A percentile compares a stretch with the other conserved stretches of the same genome.
Conservation (phyloP, 306 rosid genomes). For the Cucumis cinereus region DNA sequence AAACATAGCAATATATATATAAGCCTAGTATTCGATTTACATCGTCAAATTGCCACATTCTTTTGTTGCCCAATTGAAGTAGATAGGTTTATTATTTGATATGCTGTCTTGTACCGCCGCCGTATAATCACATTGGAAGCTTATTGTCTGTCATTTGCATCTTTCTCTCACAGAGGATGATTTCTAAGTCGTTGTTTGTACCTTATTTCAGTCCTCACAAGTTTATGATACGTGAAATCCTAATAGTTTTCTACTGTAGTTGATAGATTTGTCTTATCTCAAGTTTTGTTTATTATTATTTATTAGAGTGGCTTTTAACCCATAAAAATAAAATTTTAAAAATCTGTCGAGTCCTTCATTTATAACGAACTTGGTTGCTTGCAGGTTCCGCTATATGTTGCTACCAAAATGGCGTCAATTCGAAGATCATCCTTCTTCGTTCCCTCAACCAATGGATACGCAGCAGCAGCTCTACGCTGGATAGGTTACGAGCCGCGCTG, state of each 20-base stretch:
- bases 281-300: background rate
- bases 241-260: background rate
- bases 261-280: background rate
- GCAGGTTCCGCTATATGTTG: constrained; percentile 91
- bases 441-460: constrained; percentile 76
- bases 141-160: too few relatives aligned
- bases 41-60: background rate
- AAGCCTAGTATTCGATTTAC: background rate
- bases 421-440: constrained; percentile 78
- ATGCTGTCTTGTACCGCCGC: background rate
- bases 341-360: background rate
- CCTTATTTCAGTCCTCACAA: background rate
- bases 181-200: background rate
- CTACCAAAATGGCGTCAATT: constrained; percentile 97
- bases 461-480: constrained; percentile 62
- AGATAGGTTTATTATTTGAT: background rate
- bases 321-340: background rate
- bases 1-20: background rate
- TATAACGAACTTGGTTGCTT: background rate
- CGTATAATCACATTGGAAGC: too few relatives aligned
- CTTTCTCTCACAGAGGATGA: background rate
- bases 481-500: constrained; percentile 88
- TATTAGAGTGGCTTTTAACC: background rate
- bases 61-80: background rate
- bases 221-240: background rate